Base-by-base conservation (phyloP, 805 yeast species). In the Nakazawaea siamensis region DNA sequence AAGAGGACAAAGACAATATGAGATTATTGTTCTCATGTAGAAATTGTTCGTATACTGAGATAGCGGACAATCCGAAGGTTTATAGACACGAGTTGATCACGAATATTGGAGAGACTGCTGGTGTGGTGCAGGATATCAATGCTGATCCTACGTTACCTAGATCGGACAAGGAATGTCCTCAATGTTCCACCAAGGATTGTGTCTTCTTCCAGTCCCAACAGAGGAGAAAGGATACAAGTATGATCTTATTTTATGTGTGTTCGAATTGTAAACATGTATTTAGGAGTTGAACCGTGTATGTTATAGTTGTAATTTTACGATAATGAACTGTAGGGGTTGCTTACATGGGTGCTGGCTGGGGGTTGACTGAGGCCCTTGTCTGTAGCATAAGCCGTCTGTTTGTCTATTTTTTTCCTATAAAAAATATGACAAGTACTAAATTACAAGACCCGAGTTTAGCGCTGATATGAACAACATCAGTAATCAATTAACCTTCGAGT, bases 121-220 rank as follows among this genome's bases (percentile, higher is more conserved):
- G 97, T 49, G 95, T 84, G 35, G 95, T 92, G 26, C 88, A 84
- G 54, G 97, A 90, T 57, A 83, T 92, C 45, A 97, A 96, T 1
- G 68, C 80, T 17, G 99, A 92, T 58, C 97, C 97, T n/a, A 92
- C 98, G 2, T 76, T 92, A 52, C 99, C 99, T 37, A 70, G 97
- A 45, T 82, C 95, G 2, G 92, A 90, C 56, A 84, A 84, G 52
- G 88, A 83, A 49, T 92, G 99, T 58, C 95, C 97, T 3, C 68
- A 71, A 36, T 92, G 99, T 60, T 79, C 73, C 47, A 80, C 82
- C 41, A 76, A 77, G 44, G 95, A 88, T 47, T 85, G 95, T 58
- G 98, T 92, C 26, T 92, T 92, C 55, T 92, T 92, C 70, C 98
- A 92, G 60, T 78, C 92, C 18, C 99, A 92, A 57, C 97, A 92